Evolutionary conservation across 1,284 basidiomycete species (phyloP).

Genomic region (Pulchroboletus neoregius): DNA sequence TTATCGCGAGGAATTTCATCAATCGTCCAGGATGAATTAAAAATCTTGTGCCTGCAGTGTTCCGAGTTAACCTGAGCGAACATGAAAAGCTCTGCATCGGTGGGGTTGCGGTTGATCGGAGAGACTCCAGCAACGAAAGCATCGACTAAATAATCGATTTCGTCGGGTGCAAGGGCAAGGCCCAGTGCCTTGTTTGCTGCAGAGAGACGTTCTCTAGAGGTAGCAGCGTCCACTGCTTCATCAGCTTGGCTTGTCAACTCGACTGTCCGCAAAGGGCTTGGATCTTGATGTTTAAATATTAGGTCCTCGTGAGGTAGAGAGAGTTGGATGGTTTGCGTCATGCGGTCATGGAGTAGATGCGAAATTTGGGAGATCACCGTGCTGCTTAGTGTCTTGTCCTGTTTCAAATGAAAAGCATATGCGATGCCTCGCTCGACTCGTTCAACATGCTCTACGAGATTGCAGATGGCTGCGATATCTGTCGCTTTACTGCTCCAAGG

Average conservation of each 20-base stretch:
- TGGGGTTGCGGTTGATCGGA: slow-evolving; percentile 76
- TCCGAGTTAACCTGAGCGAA: slow-evolving; percentile 99
- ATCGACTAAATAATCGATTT: slow-evolving; percentile 91
- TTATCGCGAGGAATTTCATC: slow-evolving; percentile 66
- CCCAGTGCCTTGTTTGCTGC: slow-evolving; percentile 84
- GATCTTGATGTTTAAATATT: slow-evolving; percentile 70
- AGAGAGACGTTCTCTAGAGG: slow-evolving; percentile 58
- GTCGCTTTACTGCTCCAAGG: slow-evolving; percentile 99
- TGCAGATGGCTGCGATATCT: slow-evolving; percentile 89
- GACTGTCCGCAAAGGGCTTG: slow-evolving; percentile 71
- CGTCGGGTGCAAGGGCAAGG: slow-evolving; percentile 85
- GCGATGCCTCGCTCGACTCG: slow-evolving; percentile 84
- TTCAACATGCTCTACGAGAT: slow-evolving; percentile 64
- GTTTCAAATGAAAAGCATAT: slow-evolving; percentile 60
- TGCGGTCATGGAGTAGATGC: slow-evolving; percentile 85
- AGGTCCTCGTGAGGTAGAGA: slow-evolving; percentile 54
- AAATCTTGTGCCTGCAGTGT: slow-evolving; percentile 99
- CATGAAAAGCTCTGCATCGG: slow-evolving; percentile 99
- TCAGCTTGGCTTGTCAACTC: slow-evolving; percentile 43
- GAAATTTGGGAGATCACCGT: slow-evolving; percentile 49
- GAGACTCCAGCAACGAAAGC: slow-evolving; percentile 74
- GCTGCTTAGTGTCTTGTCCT: slow-evolving; percentile 39
- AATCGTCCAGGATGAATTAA: slow-evolving; percentile 96
- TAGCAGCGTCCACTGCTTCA: slow-evolving; percentile 26
- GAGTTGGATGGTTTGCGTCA: slow-evolving; percentile 82